Evolutionary conservation across 768 basidiomycete genomes (phyloP), one percentile per base, ranked within the genome.

Genomic region (Boletus eberwhitei): DNA sequence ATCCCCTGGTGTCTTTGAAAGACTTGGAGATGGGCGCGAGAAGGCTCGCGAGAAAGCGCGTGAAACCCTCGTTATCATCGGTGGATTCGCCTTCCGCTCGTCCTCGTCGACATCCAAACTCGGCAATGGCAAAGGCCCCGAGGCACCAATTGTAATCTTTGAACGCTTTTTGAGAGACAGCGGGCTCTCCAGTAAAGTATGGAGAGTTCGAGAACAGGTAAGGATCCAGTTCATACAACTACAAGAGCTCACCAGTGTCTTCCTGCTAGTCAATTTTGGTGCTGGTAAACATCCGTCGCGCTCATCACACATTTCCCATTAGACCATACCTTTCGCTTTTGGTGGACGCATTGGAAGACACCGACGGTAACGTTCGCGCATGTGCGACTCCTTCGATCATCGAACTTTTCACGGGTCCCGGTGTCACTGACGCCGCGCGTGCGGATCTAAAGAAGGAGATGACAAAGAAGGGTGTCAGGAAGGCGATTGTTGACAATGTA

Each of bases 391-490:
- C 83, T 61, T 86, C 91, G 1, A 81, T 93, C 54, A 80, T 97
- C 16, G 85, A 87, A 59, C 77, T 99, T 51, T 96, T 98, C 66
- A 86, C 91, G 1, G 90, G 90, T 16, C 81, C 87, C 0, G 83
- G 81, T 5, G 91, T 93, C 14, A 84, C 87, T 3, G 88, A 95
- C 65, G 85, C 84, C 8, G 97, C 97, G 4, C 85, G 91, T 48
- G 84, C 93, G 5, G 96, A 98, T 69, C 77, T 98, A 50, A 98
- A 97, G 79, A 94, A 93, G 66, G 88, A 93, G 67, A 79, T 98
- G 79, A 70, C 79, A 2, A 92, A 88, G 75, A 91, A 90, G 69
- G 81, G 82, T 39, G 90, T 97, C 40, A 82, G 93, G 34, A 96
- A 95, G 73, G 82, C 85, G 5, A 94, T 95, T 43, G 84, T 87